Evolutionary conservation across 2,329 filamentous ascomycete species (phyloP).

Genomic region (Apiospora rasikravindrae): DNA sequence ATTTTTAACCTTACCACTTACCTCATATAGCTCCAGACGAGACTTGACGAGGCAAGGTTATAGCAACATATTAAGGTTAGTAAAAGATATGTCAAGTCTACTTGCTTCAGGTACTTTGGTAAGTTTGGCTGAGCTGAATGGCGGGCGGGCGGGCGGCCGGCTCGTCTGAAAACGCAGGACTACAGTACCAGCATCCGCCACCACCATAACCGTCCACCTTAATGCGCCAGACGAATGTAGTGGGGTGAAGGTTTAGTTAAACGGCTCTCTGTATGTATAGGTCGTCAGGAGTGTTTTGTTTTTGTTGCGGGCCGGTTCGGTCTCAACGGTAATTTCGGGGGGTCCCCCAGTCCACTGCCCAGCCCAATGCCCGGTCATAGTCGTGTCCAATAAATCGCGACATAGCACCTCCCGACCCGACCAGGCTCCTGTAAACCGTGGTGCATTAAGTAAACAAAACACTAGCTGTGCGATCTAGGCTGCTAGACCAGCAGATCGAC

Average conservation of each 20-base stretch:
- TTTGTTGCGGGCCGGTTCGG: neutral
- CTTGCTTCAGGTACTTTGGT: neutral
- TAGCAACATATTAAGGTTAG: neutral
- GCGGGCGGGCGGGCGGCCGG: too few species aligned
- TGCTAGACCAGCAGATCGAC: neutral
- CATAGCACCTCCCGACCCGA: neutral
- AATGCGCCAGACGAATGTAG: neutral
- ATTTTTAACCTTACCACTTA: neutral
- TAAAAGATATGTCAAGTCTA: neutral
- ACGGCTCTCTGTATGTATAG: neutral
- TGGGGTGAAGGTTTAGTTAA: neutral
- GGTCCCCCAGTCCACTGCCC: neutral
- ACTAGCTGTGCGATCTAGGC: neutral
- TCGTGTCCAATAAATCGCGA: neutral
- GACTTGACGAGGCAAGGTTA: neutral
- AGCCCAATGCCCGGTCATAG: neutral
- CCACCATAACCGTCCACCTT: neutral
- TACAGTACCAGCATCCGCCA: neutral
- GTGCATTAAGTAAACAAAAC: conserved; percentile 10
- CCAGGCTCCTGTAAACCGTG: neutral
- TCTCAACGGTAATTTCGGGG: conserved; percentile 8
- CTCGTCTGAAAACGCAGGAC: neutral
- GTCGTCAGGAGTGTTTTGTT: neutral
- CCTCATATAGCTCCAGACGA: neutral
- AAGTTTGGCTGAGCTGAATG: neutral